phyloP scores from a whole-genome alignment of 2,329 filamentous ascomycete species.

The Rhytidhysteron rufulum region DNA sequence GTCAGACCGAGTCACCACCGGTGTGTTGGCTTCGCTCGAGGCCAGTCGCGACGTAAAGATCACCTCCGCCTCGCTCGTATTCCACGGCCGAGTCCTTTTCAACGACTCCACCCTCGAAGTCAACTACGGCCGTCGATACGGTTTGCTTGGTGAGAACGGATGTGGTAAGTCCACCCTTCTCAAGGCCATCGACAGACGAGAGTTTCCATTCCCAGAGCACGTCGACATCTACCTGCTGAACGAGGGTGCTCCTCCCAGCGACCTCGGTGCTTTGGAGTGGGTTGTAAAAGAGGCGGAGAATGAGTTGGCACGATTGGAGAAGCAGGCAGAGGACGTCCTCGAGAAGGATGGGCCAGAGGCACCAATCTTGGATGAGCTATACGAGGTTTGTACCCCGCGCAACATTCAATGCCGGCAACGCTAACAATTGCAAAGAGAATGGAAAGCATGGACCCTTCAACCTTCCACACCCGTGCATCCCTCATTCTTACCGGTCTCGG shows the following conservation, averaged over 20 bases:
- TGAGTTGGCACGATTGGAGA: constrained; percentile 87
- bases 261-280: constrained; percentile 92
- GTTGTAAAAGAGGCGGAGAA: constrained; percentile 91
- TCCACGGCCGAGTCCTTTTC: constrained; percentile 96
- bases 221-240: constrained; percentile 98
- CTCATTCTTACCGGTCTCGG: constrained; percentile 97
- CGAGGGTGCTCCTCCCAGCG: constrained; percentile 86
- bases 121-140: constrained; percentile 88
- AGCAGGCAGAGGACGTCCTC: constrained; percentile 81
- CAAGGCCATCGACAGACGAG: constrained; percentile 88
- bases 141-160: constrained; percentile 95
- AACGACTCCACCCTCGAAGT: constrained; percentile 92
- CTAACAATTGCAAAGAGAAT: constrained; percentile 64
- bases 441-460: constrained; percentile 97
- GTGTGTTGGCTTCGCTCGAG: constrained; percentile 81
- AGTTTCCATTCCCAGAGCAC: constrained; percentile 93
- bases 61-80: constrained; percentile 86
- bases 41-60: constrained; percentile 96
- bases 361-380: constrained; percentile 86
- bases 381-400: constrained; percentile 66
- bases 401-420: not conserved
- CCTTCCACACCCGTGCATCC: constrained; percentile 91
- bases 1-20: constrained; percentile 96
- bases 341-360: constrained; percentile 91
- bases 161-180: constrained; percentile 98